Evolutionary conservation across 2,329 filamentous ascomycete genomes (phyloP).

Genomic region (Fusarium burgessii): DNA sequence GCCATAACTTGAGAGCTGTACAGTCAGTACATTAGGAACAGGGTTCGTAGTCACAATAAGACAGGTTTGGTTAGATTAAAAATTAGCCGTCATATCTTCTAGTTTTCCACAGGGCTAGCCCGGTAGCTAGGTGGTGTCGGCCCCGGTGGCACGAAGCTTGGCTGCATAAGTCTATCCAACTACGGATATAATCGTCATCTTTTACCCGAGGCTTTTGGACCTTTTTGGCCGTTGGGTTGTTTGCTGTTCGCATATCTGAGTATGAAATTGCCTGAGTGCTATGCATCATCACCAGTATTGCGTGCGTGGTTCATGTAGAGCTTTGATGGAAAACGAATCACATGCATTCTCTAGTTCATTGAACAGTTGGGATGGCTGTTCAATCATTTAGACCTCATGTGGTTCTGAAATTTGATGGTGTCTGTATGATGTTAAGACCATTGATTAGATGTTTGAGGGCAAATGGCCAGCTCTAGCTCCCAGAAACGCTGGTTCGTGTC

Average conservation of each 20-base stretch:
- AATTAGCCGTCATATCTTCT: background rate
- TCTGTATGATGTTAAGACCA: background rate
- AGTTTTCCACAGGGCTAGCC: conserved; percentile 9
- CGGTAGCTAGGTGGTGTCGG: conserved; percentile 8
- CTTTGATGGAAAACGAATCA: background rate
- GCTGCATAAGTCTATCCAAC: conserved; percentile 1
- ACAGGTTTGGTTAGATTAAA: conserved; percentile 1
- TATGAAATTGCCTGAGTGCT: background rate
- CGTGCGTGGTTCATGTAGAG: background rate
- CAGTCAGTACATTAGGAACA: conserved; percentile 1
- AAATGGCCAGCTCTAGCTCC: background rate
- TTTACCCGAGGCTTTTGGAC: background rate
- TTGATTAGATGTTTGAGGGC: background rate
- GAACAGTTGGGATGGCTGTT: background rate
- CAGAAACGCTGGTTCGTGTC: background rate
- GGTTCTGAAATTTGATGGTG: background rate
- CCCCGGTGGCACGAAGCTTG: conserved; percentile 1
- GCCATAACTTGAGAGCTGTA: conserved; percentile 5
- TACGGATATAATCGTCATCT: background rate
- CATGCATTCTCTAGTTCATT: background rate
- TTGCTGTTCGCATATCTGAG: background rate
- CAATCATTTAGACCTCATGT: background rate
- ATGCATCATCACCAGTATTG: background rate
- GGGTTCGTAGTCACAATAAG: conserved; percentile 5
- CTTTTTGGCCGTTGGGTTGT: background rate